phyloP scores from a whole-genome alignment of 257 asterid species.

The Fraxinus pennsylvanica region DNA sequence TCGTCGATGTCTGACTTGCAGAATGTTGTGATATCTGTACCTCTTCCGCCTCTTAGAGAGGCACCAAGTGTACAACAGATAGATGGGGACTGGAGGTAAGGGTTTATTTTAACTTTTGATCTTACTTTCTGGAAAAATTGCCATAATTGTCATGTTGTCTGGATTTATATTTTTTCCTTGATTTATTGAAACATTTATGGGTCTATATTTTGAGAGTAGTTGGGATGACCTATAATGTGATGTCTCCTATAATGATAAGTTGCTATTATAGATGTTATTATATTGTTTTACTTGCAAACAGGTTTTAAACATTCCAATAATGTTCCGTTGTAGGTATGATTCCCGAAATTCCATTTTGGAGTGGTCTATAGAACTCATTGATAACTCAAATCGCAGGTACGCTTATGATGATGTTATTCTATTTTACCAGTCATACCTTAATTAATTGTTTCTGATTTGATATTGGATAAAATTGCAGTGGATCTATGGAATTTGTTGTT shows the following conservation, averaged over 20 bases:
- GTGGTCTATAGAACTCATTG: conserved; percentile 63
- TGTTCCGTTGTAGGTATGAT: conserved; percentile 46
- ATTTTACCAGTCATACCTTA: neutral
- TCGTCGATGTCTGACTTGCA: conserved; percentile 58
- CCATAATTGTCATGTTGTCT: neutral
- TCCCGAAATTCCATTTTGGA: conserved; percentile 60
- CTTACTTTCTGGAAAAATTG: neutral
- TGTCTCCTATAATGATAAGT: neutral
- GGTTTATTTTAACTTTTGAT: neutral
- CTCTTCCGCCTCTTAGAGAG: conserved; percentile 71
- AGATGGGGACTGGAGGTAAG: conserved; percentile 75
- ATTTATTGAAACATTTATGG: neutral
- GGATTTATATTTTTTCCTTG: neutral
- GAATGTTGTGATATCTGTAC: conserved; percentile 65
- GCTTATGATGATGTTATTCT: conserved; percentile 12
- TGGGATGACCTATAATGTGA: neutral
- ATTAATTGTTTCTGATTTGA: conserved; percentile 32
- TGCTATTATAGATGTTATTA: neutral
- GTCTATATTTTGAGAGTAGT: neutral
- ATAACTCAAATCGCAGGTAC: conserved; percentile 67
- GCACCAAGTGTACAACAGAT: conserved; percentile 60
- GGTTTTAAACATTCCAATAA: conserved; percentile 5
- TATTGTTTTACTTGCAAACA: neutral
- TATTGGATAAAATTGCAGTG: conserved; percentile 44
- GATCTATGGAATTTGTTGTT: conserved; percentile 63